Conservation (phyloP, 1,284 basidiomycete species). For the Cutaneotrichosporon arboriforme region DNA sequence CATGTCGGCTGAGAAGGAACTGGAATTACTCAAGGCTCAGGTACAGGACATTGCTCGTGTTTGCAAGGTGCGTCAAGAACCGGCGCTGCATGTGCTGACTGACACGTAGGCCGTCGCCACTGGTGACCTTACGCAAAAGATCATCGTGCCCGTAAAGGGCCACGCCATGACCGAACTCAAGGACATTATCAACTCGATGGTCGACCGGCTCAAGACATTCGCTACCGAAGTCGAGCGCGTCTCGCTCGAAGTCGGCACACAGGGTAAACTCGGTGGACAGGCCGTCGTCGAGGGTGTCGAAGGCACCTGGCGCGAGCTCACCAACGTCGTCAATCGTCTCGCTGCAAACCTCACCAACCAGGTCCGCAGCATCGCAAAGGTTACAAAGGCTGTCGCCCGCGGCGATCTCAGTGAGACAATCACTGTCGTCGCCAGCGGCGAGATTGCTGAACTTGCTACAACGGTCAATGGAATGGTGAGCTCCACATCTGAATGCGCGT, state of each 20-base stretch:
- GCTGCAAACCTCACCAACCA: slow-evolving; percentile 93
- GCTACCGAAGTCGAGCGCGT: slow-evolving; percentile 52
- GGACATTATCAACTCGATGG: slow-evolving; percentile 97
- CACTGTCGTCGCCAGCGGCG: slow-evolving; percentile 91
- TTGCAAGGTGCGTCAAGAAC: slow-evolving; percentile 57
- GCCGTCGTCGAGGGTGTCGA: slow-evolving; percentile 88
- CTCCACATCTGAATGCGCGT: background rate
- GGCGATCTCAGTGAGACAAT: slow-evolving; percentile 96
- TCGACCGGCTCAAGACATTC: slow-evolving; percentile 54
- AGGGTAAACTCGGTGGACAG: slow-evolving; percentile 89
- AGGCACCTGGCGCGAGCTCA: slow-evolving; percentile 88
- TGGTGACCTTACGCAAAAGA: slow-evolving; percentile 92
- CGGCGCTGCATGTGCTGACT: background rate
- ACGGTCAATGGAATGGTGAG: slow-evolving; percentile 93
- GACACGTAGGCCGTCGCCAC: slow-evolving; percentile 69
- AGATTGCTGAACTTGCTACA: slow-evolving; percentile 94
- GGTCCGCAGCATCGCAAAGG: slow-evolving; percentile 87
- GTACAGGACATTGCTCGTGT: slow-evolving; percentile 87
- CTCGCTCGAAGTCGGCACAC: slow-evolving; percentile 85
- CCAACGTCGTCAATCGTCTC: slow-evolving; percentile 81
- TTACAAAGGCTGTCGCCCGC: slow-evolving; percentile 95
- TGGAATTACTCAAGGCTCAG: slow-evolving; percentile 75
- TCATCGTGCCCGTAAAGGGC: slow-evolving; percentile 92
- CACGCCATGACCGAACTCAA: slow-evolving; percentile 96
- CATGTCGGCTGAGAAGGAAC: slow-evolving; percentile 58